These are phyloP conservation scores for Recurvomyces mirabilis DNA, from an alignment of 495 filamentous ascomycete genomes.

Conservation along the genomic window DNA sequence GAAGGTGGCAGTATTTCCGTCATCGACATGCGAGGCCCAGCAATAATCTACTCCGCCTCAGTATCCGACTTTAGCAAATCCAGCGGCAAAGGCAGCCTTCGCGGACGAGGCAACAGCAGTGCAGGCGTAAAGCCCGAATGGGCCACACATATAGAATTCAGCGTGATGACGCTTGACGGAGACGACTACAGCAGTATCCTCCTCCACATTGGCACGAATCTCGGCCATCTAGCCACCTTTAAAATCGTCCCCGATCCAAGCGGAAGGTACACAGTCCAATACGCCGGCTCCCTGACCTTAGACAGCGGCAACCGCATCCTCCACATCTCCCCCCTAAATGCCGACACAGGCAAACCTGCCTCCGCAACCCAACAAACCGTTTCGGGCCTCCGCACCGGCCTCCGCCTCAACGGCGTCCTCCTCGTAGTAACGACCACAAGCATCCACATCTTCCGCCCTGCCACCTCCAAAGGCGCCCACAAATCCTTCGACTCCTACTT, in stretches of 20 bases:
- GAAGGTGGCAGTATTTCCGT: conserved; percentile 68
- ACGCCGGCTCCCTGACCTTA: conserved; percentile 53
- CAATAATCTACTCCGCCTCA: conserved; percentile 65
- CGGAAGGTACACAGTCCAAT: conserved; percentile 60
- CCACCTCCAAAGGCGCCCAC: conserved; percentile 71
- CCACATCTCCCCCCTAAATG: conserved; percentile 63
- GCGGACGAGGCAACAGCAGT: conserved; percentile 33
- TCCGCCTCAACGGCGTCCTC: conserved; percentile 58
- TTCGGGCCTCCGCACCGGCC: conserved; percentile 56
- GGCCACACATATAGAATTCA: conserved; percentile 73
- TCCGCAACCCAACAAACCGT: conserved; percentile 63
- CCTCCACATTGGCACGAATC: conserved; percentile 80
- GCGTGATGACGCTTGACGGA: conserved; percentile 81
- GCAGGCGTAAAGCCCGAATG: conserved; percentile 47
- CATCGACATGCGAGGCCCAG: conserved; percentile 77
- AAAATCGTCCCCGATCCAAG: conserved; percentile 66
- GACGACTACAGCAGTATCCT: conserved; percentile 92
- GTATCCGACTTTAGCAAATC: conserved; percentile 56
- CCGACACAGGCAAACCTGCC: conserved; percentile 64
- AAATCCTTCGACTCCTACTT: conserved; percentile 74
- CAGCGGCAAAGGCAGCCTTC: conserved; percentile 60
- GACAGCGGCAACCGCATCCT: conserved; percentile 67
- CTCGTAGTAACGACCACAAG: conserved; percentile 60
- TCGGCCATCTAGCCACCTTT: conserved; percentile 75
- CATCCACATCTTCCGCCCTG: conserved; percentile 74